Evolutionary conservation across 2,329 filamentous ascomycete species (phyloP), one percentile per base, ranked within the genome.

Genomic region (Fusarium xylarioides): DNA sequence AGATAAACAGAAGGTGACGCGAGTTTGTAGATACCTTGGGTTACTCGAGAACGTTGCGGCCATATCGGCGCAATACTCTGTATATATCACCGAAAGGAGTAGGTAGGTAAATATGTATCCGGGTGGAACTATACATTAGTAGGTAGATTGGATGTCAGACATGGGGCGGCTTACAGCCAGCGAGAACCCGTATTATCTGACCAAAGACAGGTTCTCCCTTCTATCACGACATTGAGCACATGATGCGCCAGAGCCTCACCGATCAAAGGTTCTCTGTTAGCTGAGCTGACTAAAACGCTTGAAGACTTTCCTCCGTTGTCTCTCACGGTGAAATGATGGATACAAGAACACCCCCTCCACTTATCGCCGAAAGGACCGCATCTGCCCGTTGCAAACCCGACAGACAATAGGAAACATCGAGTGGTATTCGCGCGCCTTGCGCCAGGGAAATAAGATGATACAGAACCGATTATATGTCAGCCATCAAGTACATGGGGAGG

Each of bases 381-480:
- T 73, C 73, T 75, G 73, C 62, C 72, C 72, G 73, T 49, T 30
- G 46, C 58, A 59, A 70, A 61, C 66, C 67, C 67, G 67, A 52
- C 28, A 34, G 34, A 42, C 43, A 55, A 61, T 49, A 21, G 59
- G 46, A 38, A 47, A 42, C 32, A 26, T 49, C 32, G 34, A 63
- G 42, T 40, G 61, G 61, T 53, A 58, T 65, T 66, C 44, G 66
- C 71, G 57, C 65, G 40, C 56, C 52, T 66, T 60, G 63, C 61
- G 57, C 64, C 49, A 49, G 43, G 21, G 37, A 50, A 38, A 35
- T 23, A 32, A 23, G 11, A 32, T 16, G 30, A 34, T 35, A 35
- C 32, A 19, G 21, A 32, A 30, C 34, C 43, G n/a, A 35, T 40
- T 43, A 34, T 49, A 34, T 55, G 52, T 60, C 59, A 30, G 68